Base-by-base conservation (phyloP, 352 stramenopile genomes). In the Phytophthora uliginosa region DNA sequence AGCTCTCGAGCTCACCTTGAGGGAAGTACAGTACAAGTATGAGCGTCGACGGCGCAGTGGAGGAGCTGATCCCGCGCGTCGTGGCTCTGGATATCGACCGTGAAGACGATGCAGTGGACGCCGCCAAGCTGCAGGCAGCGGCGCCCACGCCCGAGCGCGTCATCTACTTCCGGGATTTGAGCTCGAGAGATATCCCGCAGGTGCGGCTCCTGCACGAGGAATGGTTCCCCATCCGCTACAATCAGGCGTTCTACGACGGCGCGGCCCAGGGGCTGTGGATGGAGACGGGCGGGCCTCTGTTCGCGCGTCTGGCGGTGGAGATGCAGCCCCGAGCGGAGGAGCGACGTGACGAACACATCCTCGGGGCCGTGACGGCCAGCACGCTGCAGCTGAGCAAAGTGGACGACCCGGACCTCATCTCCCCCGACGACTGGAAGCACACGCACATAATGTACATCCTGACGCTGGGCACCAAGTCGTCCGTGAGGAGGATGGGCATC, bases 201-300 rank as follows among this genome's bases (percentile, higher is more conserved):
- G 93, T 99, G 66, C 95, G 97, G 77, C 72, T 73, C 45, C 82
- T 99, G 51, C 97, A 99, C 78, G 97, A 99, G 73, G 81, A 98
- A 68, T 99, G 97, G 95, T 99, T 99, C 74, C 97, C 97, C 4
- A 98, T 99, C 47, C 82, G 90, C 34, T 99, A 99, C 82, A 98
- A 98, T 71, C 83, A 98, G 67, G 87, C 91, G 54, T 99, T 99
- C 78, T 99, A 99, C 75, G 93, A 99, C 59, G 86, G 94, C 42
- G 83, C 98, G 1, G 91, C 94, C 10, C 76, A 90, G 34, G 85
- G 90, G 22, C 63, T 91, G 20, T 98, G 98, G 90, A 88, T 88
- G 62, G 94, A 97, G 61, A 97, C 86, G 4, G 86, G 88, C 8
- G 86, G 96, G 7, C 82, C 89, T 12, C 76, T 99, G 13, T 98